Evolutionary conservation across 306 rosid species (phyloP).

Genomic region (Fragaria iinumae): DNA sequence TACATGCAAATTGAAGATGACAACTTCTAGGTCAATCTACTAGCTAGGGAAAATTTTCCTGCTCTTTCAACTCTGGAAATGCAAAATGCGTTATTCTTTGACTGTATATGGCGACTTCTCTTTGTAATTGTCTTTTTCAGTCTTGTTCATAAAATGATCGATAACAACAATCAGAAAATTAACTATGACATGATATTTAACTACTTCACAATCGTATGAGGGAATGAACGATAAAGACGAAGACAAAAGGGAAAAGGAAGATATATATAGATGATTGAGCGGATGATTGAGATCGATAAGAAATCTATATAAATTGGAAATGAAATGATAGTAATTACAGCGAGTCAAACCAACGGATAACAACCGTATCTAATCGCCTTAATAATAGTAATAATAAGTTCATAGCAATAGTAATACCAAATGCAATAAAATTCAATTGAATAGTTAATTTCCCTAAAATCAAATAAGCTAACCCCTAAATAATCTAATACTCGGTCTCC

Average conservation of each 20-base stretch:
- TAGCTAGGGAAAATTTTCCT: too few relatives aligned
- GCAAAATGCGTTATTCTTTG: too few relatives aligned
- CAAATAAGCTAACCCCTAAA: not conserved
- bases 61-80: too few relatives aligned
- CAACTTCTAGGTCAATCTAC: too few relatives aligned
- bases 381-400: not conserved
- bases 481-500: not conserved
- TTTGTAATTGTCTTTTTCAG: too few relatives aligned
- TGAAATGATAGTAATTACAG: slow-evolving; percentile 23
- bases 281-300: not conserved
- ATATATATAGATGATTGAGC: not conserved
- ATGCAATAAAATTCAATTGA: not conserved
- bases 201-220: not conserved
- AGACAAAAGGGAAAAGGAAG: not conserved
- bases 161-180: too few relatives aligned
- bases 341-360: slow-evolving; percentile 19
- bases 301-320: not conserved
- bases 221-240: not conserved
- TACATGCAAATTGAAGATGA: too few relatives aligned
- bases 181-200: too few relatives aligned
- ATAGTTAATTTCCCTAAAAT: not conserved
- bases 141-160: too few relatives aligned
- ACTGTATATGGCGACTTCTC: too few relatives aligned
- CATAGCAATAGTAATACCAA: not conserved
- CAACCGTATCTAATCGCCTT: not conserved